phyloP scores from a whole-genome alignment of 805 yeast genomes.

The Pichia insulana region DNA sequence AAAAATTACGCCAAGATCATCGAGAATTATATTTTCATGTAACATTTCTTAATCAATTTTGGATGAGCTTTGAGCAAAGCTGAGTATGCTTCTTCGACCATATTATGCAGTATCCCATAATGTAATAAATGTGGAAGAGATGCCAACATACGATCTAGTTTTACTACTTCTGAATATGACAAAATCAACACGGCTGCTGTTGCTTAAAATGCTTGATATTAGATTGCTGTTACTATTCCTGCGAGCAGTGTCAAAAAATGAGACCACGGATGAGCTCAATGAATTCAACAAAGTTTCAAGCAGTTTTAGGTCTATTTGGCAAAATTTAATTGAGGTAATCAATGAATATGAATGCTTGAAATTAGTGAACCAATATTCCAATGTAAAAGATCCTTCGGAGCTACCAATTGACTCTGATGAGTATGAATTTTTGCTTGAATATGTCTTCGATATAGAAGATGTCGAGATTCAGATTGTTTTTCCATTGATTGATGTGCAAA shows the following conservation, averaged over 20 bases:
- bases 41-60: no score
- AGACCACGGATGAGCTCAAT: slow-evolving; percentile 4
- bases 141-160: no score
- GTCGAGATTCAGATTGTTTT: slow-evolving; percentile 3
- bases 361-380: slow-evolving; percentile 8
- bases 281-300: neutral
- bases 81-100: no score
- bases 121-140: no score
- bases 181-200: no score
- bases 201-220: neutral
- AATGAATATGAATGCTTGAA: slow-evolving; percentile 7
- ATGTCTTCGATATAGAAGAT: slow-evolving; percentile 3
- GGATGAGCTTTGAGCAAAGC: no score
- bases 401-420: slow-evolving; percentile 8
- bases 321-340: slow-evolving; percentile 4
- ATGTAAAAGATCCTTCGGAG: slow-evolving; percentile 1
- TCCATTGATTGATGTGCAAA: slow-evolving; percentile 10
- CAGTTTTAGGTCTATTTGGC: neutral
- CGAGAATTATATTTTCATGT: no score
- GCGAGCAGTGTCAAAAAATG: slow-evolving; percentile 6
- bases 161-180: no score
- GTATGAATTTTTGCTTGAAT: slow-evolving; percentile 9
- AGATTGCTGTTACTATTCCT: slow-evolving; percentile 5
- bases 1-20: no score
- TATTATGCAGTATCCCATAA: no score